A percentile compares a stretch with the other conserved stretches of the same genome.
These are phyloP conservation scores for Leccinum cinnamomeum DNA, from an alignment of 1,284 basidiomycete species.

Conservation along the genomic window DNA sequence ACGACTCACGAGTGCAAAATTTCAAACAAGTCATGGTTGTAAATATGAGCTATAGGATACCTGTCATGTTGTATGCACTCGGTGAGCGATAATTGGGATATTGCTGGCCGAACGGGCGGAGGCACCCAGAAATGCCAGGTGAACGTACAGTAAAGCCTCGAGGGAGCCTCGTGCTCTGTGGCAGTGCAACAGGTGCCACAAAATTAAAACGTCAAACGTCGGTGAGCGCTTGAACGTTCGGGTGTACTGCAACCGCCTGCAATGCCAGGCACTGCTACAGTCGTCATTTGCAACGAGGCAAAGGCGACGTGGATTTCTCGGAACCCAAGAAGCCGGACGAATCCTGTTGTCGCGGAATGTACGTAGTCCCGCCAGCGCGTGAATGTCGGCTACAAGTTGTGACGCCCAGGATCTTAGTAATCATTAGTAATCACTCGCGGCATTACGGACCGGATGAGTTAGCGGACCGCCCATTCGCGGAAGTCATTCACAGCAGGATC, in stretches of 20 bases:
- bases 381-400: no score
- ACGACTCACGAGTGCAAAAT: neutral
- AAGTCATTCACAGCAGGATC: neutral
- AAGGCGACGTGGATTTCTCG: slow-evolving; percentile 13
- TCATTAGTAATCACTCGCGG: neutral
- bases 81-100: neutral
- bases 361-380: neutral
- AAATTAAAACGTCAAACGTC: slow-evolving; percentile 5
- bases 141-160: slow-evolving; percentile 23
- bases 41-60: slow-evolving; percentile 1
- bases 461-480: neutral
- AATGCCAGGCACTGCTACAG: slow-evolving; percentile 15
- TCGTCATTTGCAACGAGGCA: slow-evolving; percentile 19
- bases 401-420: neutral
- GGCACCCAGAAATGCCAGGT: neutral
- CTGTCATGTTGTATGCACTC: slow-evolving; percentile 1
- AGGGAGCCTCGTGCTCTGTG: slow-evolving; percentile 29
- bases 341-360: slow-evolving; percentile 2
- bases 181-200: slow-evolving; percentile 17
- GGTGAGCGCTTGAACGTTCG: slow-evolving; percentile 2
- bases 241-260: slow-evolving; percentile 16
- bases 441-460: neutral
- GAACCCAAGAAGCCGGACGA: slow-evolving; percentile 2
- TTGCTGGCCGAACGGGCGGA: neutral
- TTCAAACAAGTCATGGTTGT: neutral